These are phyloP conservation scores for Chrysopogon serrulatus DNA, from an alignment of 176 grass and related monocot species.

Conservation along the genomic window DNA sequence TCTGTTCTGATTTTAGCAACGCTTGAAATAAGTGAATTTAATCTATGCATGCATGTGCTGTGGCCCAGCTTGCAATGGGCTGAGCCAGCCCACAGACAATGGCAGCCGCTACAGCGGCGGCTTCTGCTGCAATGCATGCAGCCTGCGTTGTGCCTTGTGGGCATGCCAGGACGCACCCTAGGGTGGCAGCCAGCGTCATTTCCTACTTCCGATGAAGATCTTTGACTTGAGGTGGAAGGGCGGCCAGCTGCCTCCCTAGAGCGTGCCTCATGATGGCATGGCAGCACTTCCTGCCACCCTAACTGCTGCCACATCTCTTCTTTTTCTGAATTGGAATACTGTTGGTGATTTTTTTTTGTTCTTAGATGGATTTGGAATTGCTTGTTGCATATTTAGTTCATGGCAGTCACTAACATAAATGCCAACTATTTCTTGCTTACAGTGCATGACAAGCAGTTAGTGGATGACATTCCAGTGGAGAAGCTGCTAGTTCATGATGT, in stretches of 20 bases:
- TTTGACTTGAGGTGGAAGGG: not conserved
- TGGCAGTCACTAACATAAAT: not conserved
- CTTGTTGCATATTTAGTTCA: not conserved
- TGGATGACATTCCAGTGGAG: constrained; percentile 80
- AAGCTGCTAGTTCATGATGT: constrained; percentile 97
- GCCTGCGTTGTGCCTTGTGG: not conserved
- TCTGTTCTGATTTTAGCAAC: not conserved
- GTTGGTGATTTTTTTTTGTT: not conserved
- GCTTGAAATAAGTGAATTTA: not conserved
- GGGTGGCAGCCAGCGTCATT: not conserved
- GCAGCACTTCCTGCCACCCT: not conserved
- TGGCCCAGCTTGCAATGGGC: too few relatives aligned
- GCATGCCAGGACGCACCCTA: not conserved
- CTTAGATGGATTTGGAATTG: not conserved
- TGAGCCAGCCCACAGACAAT: too few relatives aligned
- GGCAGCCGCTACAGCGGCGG: too few relatives aligned
- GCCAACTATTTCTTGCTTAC: constrained; percentile 3
- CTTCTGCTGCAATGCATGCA: too few relatives aligned
- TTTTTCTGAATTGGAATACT: not conserved
- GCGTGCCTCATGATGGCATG: not conserved
- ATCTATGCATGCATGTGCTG: not conserved
- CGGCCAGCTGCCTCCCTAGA: not conserved
- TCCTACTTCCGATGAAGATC: not conserved
- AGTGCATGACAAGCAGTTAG: constrained; percentile 98
- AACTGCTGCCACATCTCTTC: not conserved